Evolutionary conservation across 768 basidiomycete genomes (phyloP).

Genomic region (Amanita pseudoporphyria): DNA sequence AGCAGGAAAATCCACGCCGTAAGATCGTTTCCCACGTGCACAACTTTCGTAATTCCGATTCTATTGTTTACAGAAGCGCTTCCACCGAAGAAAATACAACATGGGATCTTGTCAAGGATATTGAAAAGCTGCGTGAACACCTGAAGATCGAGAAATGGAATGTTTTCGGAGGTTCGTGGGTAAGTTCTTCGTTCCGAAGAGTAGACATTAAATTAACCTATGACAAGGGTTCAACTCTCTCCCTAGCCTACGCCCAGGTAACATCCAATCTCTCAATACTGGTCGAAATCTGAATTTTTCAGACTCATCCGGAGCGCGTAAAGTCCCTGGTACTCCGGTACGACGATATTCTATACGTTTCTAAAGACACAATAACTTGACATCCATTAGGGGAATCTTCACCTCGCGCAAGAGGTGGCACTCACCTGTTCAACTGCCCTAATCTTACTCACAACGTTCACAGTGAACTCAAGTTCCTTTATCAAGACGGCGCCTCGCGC

Average conservation of each 20-base stretch:
- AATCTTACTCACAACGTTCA: background rate
- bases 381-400: slow-evolving; percentile 66
- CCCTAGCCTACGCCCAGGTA: slow-evolving; percentile 81
- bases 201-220: background rate
- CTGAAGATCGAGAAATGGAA: slow-evolving; percentile 82
- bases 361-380: background rate
- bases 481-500: slow-evolving; percentile 77
- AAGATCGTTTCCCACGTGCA: background rate
- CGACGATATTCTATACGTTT: slow-evolving; percentile 8
- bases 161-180: slow-evolving; percentile 94
- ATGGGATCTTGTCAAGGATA: slow-evolving; percentile 87
- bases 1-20: slow-evolving; percentile 80
- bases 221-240: slow-evolving; percentile 72
- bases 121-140: slow-evolving; percentile 72
- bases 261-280: background rate
- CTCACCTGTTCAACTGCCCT: background rate
- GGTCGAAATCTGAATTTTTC: background rate
- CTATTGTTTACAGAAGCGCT: slow-evolving; percentile 41
- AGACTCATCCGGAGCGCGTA: slow-evolving; percentile 78
- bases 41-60: background rate
- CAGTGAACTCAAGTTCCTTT: slow-evolving; percentile 85
- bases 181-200: slow-evolving; percentile 17
- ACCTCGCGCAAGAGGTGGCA: slow-evolving; percentile 66
- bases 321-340: slow-evolving; percentile 71
- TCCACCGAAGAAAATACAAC: slow-evolving; percentile 84